Conservation (phyloP, 371 early-diverging fungal species). For the Batkoa obscura region DNA sequence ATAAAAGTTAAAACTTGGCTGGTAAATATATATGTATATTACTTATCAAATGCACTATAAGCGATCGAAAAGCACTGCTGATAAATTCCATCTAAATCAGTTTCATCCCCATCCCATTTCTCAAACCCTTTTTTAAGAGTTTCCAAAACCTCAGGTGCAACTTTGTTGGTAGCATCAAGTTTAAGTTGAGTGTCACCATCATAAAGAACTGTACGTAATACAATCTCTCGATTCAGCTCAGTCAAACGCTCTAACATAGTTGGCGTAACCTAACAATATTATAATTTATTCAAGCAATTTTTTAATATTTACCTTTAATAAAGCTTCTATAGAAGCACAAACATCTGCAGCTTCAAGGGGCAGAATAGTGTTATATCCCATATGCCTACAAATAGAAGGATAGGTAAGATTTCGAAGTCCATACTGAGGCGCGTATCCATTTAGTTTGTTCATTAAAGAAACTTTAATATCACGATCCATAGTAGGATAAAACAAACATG, state of each 20-base stretch:
- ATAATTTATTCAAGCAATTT: background rate
- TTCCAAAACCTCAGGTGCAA: background rate
- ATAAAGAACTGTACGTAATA: background rate
- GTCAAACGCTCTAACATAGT: background rate
- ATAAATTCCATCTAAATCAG: too few species aligned
- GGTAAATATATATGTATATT: background rate
- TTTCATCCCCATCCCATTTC: too few species aligned
- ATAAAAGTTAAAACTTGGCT: background rate
- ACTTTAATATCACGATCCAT: background rate
- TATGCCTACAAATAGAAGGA: background rate
- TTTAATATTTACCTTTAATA: background rate
- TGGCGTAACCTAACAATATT: background rate
- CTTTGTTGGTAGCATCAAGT: background rate
- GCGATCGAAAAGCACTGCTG: background rate
- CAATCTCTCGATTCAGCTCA: background rate
- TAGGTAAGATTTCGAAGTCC: background rate
- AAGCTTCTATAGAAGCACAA: background rate
- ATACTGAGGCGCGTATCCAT: background rate
- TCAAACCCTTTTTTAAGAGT: background rate
- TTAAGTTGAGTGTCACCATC: background rate
- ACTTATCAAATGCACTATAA: slow-evolving; percentile 1
- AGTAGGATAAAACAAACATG: background rate
- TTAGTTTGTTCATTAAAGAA: background rate
- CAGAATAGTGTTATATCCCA: background rate
- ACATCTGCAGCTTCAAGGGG: background rate